Conservation (phyloP, 2,329 filamentous ascomycete genomes). For the Ilyonectria sp. region DNA sequence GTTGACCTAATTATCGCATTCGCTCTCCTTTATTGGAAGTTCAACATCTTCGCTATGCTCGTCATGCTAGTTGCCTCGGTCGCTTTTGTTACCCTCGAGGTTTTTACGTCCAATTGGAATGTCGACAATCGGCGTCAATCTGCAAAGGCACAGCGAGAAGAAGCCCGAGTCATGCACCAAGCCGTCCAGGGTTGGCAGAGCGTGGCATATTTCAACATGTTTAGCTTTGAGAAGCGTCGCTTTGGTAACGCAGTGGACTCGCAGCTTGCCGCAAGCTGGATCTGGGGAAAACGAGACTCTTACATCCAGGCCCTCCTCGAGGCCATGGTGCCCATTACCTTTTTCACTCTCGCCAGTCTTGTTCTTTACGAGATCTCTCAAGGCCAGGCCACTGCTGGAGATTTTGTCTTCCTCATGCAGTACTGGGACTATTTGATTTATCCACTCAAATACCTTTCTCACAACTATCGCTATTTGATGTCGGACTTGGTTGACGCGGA, state of each 20-base stretch:
- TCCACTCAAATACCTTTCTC: conserved; percentile 53
- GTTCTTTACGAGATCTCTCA: conserved; percentile 42
- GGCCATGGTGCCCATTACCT: conserved; percentile 65
- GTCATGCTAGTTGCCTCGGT: conserved; percentile 48
- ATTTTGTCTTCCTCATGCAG: conserved; percentile 74
- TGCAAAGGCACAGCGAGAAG: conserved; percentile 60
- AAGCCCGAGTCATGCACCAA: conserved; percentile 70
- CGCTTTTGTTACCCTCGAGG: conserved; percentile 43
- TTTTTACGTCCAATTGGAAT: conserved; percentile 56
- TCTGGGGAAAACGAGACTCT: conserved; percentile 42
- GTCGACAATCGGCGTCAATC: conserved; percentile 55
- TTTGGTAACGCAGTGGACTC: conserved; percentile 47
- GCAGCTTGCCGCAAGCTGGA: conserved; percentile 40
- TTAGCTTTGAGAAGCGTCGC: conserved; percentile 47
- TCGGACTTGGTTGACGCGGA: conserved; percentile 75
- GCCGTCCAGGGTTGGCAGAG: conserved; percentile 74
- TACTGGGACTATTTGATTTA: conserved; percentile 71
- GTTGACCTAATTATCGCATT: conserved; percentile 75
- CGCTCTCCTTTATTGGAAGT: conserved; percentile 72
- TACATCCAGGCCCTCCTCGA: conserved; percentile 43
- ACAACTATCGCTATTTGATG: conserved; percentile 46
- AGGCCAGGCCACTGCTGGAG: conserved; percentile 38
- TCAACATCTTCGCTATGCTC: conserved; percentile 72
- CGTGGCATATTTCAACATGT: conserved; percentile 62
- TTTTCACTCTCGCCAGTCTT: conserved; percentile 39